Base-by-base conservation (phyloP, 129 eudicot genomes). In the Calendula officinalis region DNA sequence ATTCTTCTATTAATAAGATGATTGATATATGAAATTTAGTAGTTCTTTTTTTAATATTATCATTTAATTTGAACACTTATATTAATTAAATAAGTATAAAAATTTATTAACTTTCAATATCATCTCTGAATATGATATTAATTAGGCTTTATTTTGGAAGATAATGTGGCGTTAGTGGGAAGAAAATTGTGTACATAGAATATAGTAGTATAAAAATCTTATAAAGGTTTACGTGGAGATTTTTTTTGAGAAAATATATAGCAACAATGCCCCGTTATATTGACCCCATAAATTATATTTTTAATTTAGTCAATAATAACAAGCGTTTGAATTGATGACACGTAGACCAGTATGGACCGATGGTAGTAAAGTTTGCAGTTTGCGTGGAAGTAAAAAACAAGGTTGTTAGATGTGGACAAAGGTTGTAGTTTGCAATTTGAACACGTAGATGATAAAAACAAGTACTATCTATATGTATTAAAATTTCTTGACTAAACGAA, bases 351-450 rank as follows among this genome's bases (percentile, higher is more conserved):
- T 53, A 42, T 7, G 40, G 30, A 30, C 62, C 71, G 51, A 51
- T 52, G 42, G 62, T 66, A 10, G 69, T 65, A 16, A 36, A 39
- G 5, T 67, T 37, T 67, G 53, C 16, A 8, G 7, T 22, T 67
- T 41, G 62, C 70, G 60, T 67, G 62, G 62, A 67, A 53, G 72
- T 33, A 8, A 67, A 67, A 53, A n/a, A 40, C 72, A 36, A 36
- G 53, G 15, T 67, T 40, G 62, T 67, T 54, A 42, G 72, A 67
- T 40, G 40, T 40, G 41, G 42, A 67, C 72, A 67, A 64, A 67
- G 51, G 16, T 52, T 67, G 49, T 67, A 52, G 72, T 51, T 66
- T 51, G 51, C 71, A 52, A 51, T 27, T 51, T 66, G 71, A 67
- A 53, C 53, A 53, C 72, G 11, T 66, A 8, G 7, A 9, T 56